Evolutionary conservation across 225 moss, liverwort and hornwort species (phyloP).

Genomic region (Neckera pumila): DNA sequence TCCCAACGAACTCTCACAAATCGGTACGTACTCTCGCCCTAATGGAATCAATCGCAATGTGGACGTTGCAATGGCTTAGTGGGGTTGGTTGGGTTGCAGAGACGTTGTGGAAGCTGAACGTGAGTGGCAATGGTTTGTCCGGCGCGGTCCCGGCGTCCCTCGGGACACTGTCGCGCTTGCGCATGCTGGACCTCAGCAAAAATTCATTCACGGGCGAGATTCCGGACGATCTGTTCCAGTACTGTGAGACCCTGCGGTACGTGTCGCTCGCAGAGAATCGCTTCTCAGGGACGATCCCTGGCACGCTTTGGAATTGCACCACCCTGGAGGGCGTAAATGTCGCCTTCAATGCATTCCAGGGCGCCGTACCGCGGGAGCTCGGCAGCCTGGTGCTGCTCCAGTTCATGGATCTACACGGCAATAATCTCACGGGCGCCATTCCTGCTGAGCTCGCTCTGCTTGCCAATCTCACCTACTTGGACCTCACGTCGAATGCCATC

Average conservation of each 20-base stretch:
- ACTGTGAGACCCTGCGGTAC: conserved; percentile 36
- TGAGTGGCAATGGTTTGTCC: conserved; percentile 57
- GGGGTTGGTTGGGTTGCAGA: conserved; percentile 11
- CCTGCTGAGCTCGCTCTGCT: conserved; percentile 14
- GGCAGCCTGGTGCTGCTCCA: conserved; percentile 13
- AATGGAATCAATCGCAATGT: not conserved
- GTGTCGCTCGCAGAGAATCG: conserved; percentile 49
- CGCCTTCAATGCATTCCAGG: conserved; percentile 26
- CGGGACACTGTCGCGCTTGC: conserved; percentile 32
- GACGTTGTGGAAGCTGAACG: conserved; percentile 57
- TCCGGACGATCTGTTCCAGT: conserved; percentile 39
- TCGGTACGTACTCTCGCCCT: conserved; percentile 1
- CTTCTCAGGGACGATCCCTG: conserved; percentile 52
- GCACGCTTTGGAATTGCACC: conserved; percentile 34
- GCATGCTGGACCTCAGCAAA: conserved; percentile 46
- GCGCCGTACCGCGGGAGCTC: conserved; percentile 9
- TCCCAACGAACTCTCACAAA: conserved; percentile 27
- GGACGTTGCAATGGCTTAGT: not conserved
- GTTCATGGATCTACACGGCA: conserved; percentile 17
- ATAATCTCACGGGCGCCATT: conserved; percentile 18
- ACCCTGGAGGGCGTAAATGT: conserved; percentile 25
- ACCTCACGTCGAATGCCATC: conserved; percentile 22
- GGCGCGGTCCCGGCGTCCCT: conserved; percentile 45
- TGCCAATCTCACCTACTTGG: conserved; percentile 11
- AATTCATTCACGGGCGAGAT: conserved; percentile 46